Base-by-base conservation (phyloP, 164 flowering plant species). In the Aristolochia contorta region DNA sequence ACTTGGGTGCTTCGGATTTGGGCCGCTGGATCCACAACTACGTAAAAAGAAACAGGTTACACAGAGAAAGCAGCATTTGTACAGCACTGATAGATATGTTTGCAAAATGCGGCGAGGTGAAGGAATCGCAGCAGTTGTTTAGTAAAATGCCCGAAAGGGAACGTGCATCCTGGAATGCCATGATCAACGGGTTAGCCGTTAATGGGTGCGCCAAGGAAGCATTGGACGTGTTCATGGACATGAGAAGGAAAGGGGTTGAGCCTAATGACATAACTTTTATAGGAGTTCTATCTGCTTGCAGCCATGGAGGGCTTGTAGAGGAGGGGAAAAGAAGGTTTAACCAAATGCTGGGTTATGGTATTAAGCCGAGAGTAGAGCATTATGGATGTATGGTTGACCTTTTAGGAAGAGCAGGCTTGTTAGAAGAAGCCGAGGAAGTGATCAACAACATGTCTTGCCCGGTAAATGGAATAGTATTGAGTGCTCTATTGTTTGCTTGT, bases 381-480 rank as follows among this genome's bases (percentile, higher is more conserved):
- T 90, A 82, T 57, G 90, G 96, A 14, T 87, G 96, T 65, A 63
- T 87, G 75, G 70, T 87, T 6, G 94, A 87, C 68, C 78, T 87
- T 49, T 56, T 90, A 19, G 91, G 91, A n/a, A 81, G 86, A 65
- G 86, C 91, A 9, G 91, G 96, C n/a, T 54, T 58, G 56, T 54
- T 87, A 66, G 83, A 90, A 25, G 97, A 90, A 69, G 92, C 89
- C 8, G 85, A 87, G 61, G 71, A 65, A 58, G 56, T 90, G 74
- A 75, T 87, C 1, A 60, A 76, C 37, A 71, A 57, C 53, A 87
- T 90, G 89, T 87, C 91, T 18, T 83, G 55, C 24, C 72, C 82
- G 67, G 79, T 75, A 6, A 87, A 90, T 66, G 91, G 70, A 24
- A 82, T 90, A 66, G 79, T 90, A 58, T 66, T 85, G 72, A 84